A percentile compares a stretch with the other conserved stretches of the same genome.
Evolutionary conservation across 306 rosid species (phyloP).

Genomic region (Ceratonia siliqua): DNA sequence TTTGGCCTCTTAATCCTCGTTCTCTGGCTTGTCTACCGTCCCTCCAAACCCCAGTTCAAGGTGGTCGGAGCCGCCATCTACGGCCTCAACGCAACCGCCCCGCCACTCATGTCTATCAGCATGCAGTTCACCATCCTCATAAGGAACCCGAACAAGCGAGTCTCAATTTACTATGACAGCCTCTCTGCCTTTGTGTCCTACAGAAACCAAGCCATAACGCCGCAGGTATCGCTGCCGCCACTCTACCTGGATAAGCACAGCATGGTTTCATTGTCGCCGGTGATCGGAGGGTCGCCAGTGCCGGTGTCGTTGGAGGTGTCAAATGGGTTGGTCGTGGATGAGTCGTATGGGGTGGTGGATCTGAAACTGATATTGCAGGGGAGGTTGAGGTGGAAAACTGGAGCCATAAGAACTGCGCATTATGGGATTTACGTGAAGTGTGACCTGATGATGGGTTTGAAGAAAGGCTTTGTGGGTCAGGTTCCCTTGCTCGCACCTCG

Average conservation of each 20-base stretch:
- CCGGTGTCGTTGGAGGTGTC: conserved; percentile 60
- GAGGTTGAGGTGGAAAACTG: conserved; percentile 74
- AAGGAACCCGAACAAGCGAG: conserved; percentile 73
- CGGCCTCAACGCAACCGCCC: conserved; percentile 58
- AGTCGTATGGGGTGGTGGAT: conserved; percentile 60
- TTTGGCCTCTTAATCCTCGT: conserved; percentile 53
- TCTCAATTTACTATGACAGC: conserved; percentile 66
- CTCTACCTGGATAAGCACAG: conserved; percentile 46
- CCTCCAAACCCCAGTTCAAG: conserved; percentile 62
- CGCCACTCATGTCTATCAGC: conserved; percentile 55
- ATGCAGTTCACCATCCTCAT: conserved; percentile 75
- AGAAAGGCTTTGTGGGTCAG: conserved; percentile 74
- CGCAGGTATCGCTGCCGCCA: conserved; percentile 61
- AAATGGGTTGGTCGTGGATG: conserved; percentile 54
- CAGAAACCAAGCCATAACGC: conserved; percentile 65
- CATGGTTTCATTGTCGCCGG: conserved; percentile 62
- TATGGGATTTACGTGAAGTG: conserved; percentile 64
- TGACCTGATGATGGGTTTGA: conserved; percentile 67
- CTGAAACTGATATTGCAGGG: conserved; percentile 64
- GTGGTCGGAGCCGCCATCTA: conserved; percentile 64
- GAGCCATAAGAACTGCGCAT: conserved; percentile 57
- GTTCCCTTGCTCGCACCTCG: conserved; percentile 72
- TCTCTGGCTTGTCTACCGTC: conserved; percentile 85
- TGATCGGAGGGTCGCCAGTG: conserved; percentile 64
- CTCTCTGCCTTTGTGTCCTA: conserved; percentile 59